Evolutionary conservation across 768 basidiomycete genomes (phyloP).

Genomic region (Lentinula boryana): DNA sequence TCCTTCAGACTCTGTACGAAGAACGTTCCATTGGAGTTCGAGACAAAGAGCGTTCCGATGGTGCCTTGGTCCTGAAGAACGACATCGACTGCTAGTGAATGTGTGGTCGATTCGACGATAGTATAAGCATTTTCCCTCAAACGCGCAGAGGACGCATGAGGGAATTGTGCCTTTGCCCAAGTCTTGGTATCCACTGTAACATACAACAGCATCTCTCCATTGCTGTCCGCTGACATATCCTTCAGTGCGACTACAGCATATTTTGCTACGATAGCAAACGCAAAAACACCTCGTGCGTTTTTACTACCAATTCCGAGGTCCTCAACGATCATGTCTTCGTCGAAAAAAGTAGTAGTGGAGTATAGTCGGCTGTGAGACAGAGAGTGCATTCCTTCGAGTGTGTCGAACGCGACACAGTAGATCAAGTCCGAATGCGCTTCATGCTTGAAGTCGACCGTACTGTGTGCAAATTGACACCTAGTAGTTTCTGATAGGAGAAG

Average conservation of each 20-base stretch:
- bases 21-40: conserved; percentile 93
- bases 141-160: conserved; percentile 74
- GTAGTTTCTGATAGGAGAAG: conserved; percentile 66
- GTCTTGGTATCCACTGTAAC: conserved; percentile 76
- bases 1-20: conserved; percentile 89
- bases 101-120: conserved; percentile 88
- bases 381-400: conserved; percentile 35
- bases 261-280: conserved; percentile 88
- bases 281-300: conserved; percentile 84
- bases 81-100: conserved; percentile 94
- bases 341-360: conserved; percentile 84
- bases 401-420: conserved; percentile 87
- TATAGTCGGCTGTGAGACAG: conserved; percentile 68
- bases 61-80: conserved; percentile 58
- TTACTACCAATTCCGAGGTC: conserved; percentile 77
- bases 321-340: conserved; percentile 55
- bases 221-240: conserved; percentile 47
- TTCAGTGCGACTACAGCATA: conserved; percentile 89
- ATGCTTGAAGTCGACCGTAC: conserved; percentile 76
- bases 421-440: conserved; percentile 70
- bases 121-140: conserved; percentile 94
- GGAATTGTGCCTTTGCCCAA: conserved; percentile 91
- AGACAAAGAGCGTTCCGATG: conserved; percentile 91
- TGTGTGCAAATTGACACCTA: conserved; percentile 86
- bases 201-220: conserved; percentile 78